Evolutionary conservation across 139 green algal genomes (phyloP).

Genomic region (Trebouxia sp.): DNA sequence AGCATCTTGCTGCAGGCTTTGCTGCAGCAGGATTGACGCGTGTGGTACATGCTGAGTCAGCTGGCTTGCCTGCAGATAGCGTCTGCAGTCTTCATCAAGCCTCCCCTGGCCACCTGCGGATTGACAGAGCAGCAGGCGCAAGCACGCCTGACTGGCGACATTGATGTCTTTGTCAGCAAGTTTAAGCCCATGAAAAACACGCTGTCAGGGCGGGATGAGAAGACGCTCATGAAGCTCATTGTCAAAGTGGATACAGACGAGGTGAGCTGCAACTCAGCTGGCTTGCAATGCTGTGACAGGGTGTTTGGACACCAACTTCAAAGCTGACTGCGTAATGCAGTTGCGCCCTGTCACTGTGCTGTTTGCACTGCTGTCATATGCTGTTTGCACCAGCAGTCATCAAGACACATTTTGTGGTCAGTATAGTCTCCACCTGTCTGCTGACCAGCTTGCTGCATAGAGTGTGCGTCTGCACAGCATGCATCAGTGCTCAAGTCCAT

Average conservation of each 20-base stretch:
- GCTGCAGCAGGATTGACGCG: too few species aligned
- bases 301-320: too few species aligned
- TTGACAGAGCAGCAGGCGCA: constrained; percentile 88
- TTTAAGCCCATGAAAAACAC: constrained; percentile 97
- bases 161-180: constrained; percentile 91
- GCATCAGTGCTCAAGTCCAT: too few species aligned
- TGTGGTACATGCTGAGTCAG: not conserved
- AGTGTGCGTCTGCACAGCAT: too few species aligned
- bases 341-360: not conserved
- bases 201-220: constrained; percentile 76
- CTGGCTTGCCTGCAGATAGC: constrained; percentile 45
- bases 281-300: not conserved
- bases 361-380: not conserved
- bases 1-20: too few species aligned
- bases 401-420: too few species aligned
- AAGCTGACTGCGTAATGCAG: too few species aligned
- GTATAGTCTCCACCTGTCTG: too few species aligned
- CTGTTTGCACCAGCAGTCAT: not conserved
- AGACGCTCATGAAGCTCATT: constrained; percentile 90
- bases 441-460: too few species aligned
- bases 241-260: constrained; percentile 81
- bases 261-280: constrained; percentile 41
- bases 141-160: constrained; percentile 51
- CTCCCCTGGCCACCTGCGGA: constrained; percentile 89
- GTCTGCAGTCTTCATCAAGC: constrained; percentile 89